Base-by-base conservation (phyloP, 2,329 filamentous ascomycete species). In the Sclerotinia borealis region DNA sequence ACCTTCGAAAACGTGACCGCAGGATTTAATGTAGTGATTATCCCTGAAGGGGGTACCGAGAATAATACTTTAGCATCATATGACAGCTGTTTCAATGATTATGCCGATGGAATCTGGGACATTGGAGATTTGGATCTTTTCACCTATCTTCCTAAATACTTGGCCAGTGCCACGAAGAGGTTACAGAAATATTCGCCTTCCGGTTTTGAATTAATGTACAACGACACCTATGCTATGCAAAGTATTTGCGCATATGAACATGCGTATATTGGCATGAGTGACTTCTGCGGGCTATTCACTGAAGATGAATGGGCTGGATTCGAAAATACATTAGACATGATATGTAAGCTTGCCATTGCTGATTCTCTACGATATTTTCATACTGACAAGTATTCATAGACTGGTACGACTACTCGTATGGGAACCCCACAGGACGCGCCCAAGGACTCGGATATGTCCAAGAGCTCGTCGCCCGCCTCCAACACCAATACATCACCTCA, bases 391-490 rank as follows among this genome's bases (percentile, higher is more conserved):
- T 9, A 9, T 4, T n/a, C 27, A 4, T 6, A 69, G 68, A 76
- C 68, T 79, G 76, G 64, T 96, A 96, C 75, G 87, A 87, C 61
- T 92, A 88, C 75, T 85, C 87, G 11, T 82, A 83, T n/a, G 92
- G 92, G n/a, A 92, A 91, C 73, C 83, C 85, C 0, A 82, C 96
- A 13, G 92, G 89, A 0, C 85, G 91, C 4, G 91, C 91, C 0
- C 91, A 95, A 75, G 92, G 92, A 1, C 88, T 93, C 2, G 92
- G 92, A 5, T 96, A 88, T 72, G 85, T 88, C 61, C 95, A 95
- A 75, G 92, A 96, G 78, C 83, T 96, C 25, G 82, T 96, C 59
- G 88, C 92, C 9, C 85, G 92, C 31, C 77, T 96, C 66, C 93
- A 89, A 0, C 78, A 81, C 37, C 75, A 78, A 36, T 82, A 88